These are phyloP conservation scores for Diaporthe sp. DNA, from an alignment of 2,329 filamentous ascomycete species.

Conservation along the genomic window DNA sequence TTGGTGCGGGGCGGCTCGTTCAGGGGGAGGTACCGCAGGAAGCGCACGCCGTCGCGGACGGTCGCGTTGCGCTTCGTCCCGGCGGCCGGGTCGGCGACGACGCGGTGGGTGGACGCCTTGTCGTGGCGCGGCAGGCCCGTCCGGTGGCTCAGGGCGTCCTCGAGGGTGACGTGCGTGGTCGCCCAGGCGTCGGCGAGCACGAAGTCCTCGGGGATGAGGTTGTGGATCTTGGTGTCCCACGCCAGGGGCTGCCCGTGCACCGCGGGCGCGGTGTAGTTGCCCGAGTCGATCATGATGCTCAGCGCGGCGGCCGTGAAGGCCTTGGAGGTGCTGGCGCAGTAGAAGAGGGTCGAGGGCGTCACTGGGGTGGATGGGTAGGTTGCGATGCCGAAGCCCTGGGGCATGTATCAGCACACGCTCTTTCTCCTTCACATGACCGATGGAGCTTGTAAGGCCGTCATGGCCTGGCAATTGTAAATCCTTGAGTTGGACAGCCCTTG, in stretches of 20 bases:
- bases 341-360: constrained; percentile 65
- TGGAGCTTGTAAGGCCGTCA: too few species aligned
- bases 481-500: background rate
- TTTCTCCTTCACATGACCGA: too few species aligned
- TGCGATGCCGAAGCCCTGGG: constrained; percentile 60
- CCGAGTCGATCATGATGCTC: constrained; percentile 60
- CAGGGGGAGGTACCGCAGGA: constrained; percentile 59
- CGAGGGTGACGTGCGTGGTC: constrained; percentile 63
- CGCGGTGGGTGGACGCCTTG: constrained; percentile 47
- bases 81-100: constrained; percentile 51
- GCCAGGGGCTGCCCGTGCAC: constrained; percentile 49
- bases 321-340: constrained; percentile 68
- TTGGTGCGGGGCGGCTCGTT: constrained; percentile 55
- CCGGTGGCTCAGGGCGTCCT: constrained; percentile 67
- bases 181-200: constrained; percentile 54
- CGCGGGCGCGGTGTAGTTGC: constrained; percentile 49
- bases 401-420: background rate
- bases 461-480: background rate
- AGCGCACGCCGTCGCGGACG: constrained; percentile 54
- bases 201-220: constrained; percentile 65
- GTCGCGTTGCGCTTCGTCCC: constrained; percentile 46
- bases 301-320: constrained; percentile 66
- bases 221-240: constrained; percentile 62
- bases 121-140: constrained; percentile 63
- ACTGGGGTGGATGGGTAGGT: constrained; percentile 55